A percentile compares a stretch with the other conserved stretches of the same genome.
Conservation (phyloP, 441 rosid genomes). For the Aleurites moluccanus region DNA sequence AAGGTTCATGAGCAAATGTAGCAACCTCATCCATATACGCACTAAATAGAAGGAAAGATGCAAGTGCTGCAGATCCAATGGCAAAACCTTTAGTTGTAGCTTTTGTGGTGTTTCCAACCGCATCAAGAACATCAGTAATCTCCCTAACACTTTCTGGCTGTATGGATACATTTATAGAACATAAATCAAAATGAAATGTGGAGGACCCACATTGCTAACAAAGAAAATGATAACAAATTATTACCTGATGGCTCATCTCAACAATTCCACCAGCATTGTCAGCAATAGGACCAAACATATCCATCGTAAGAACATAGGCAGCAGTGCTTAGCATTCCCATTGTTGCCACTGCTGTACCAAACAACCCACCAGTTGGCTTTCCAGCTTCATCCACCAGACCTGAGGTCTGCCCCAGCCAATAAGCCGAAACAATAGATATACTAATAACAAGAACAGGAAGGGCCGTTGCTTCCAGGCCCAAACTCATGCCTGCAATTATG, state of each 20-base stretch:
- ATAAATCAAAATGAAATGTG: too few species aligned
- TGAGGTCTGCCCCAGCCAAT: conserved; percentile 91
- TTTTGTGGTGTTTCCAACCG: conserved; percentile 97
- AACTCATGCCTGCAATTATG: conserved; percentile 96
- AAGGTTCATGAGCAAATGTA: conserved; percentile 70
- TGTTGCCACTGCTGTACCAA: conserved; percentile 99
- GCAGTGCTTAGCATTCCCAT: conserved; percentile 99
- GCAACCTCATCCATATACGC: conserved; percentile 99
- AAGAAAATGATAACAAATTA: conserved; percentile 21
- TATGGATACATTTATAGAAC: conserved; percentile 22
- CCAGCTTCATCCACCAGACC: conserved; percentile 93
- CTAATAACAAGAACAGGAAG: conserved; percentile 96
- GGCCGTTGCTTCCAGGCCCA: conserved; percentile 98
- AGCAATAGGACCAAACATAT: conserved; percentile 99
- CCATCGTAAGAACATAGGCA: conserved; percentile 98
- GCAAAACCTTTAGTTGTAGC: conserved; percentile 99
- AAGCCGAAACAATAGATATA: conserved; percentile 74
- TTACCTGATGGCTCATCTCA: conserved; percentile 99
- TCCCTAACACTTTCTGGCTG: conserved; percentile 99
- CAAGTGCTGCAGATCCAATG: conserved; percentile 98
- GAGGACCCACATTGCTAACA: background rate
- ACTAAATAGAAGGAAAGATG: conserved; percentile 97
- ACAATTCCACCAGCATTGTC: conserved; percentile 99
- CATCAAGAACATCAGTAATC: conserved; percentile 95
- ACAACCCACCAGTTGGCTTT: conserved; percentile 85